A percentile compares a stretch with the other conserved stretches of the same genome.
Evolutionary conservation across 495 filamentous ascomycete genomes (phyloP).

Genomic region (Neurospora hispaniola): DNA sequence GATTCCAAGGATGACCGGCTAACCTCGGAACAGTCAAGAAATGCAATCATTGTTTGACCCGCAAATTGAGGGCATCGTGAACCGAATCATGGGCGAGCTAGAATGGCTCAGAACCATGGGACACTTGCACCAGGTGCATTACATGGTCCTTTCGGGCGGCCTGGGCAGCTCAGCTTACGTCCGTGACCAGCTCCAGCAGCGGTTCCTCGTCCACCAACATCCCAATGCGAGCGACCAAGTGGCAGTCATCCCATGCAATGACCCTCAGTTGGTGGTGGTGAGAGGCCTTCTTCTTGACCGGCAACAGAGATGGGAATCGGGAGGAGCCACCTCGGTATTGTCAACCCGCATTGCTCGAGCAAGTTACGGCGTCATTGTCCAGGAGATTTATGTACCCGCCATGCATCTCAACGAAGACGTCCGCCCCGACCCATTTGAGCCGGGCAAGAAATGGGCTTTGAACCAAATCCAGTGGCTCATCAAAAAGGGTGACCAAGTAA

Average conservation of each 20-base stretch:
- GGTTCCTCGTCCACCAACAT: slow-evolving; percentile 24
- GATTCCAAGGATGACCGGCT: background rate
- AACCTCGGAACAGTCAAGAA: slow-evolving; percentile 26
- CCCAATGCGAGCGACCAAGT: slow-evolving; percentile 29
- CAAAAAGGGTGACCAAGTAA: slow-evolving; percentile 35
- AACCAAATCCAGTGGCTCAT: slow-evolving; percentile 49
- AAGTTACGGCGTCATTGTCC: slow-evolving; percentile 46
- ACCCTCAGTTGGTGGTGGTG: slow-evolving; percentile 50
- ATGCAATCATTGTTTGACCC: slow-evolving; percentile 44
- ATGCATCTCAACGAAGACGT: slow-evolving; percentile 36
- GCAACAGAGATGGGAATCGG: slow-evolving; percentile 36
- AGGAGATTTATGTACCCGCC: slow-evolving; percentile 33
- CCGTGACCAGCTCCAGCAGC: slow-evolving; percentile 30
- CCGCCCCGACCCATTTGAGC: slow-evolving; percentile 32
- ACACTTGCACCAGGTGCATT: slow-evolving; percentile 36
- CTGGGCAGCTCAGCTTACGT: slow-evolving; percentile 58
- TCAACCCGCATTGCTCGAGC: slow-evolving; percentile 40
- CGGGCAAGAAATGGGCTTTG: slow-evolving; percentile 33
- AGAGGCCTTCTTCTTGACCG: slow-evolving; percentile 45
- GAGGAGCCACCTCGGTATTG: slow-evolving; percentile 27
- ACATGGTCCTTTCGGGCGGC: slow-evolving; percentile 53
- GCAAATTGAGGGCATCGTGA: slow-evolving; percentile 43
- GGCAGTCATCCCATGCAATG: slow-evolving; percentile 37
- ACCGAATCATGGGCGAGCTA: slow-evolving; percentile 44
- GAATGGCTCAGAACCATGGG: slow-evolving; percentile 35